Base-by-base conservation (phyloP, 2,329 filamentous ascomycete species). In the Botrytis medusae region DNA sequence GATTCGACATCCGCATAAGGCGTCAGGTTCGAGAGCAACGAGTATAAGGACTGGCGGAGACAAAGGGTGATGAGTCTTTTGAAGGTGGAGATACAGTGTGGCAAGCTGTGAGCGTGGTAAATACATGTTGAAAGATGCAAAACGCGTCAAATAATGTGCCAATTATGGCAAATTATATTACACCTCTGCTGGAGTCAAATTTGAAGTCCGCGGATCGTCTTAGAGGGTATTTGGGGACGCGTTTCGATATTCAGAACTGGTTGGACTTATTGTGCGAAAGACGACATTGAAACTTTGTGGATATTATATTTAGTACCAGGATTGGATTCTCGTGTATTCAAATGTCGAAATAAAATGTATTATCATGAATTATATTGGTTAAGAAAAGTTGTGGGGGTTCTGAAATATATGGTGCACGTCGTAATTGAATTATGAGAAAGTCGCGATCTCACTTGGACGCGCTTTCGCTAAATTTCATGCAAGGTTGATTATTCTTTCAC, bases 1-100 rank as follows among this genome's bases (percentile, higher is more conserved):
- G 75, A 99, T 98, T 75, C 95, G 94, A 82, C 94, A 97, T 75
- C 95, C 96, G 83, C 95, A 98, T 75, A 99, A 90, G 76, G 96
- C 93, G 84, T 99, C 96, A 72, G 96, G 94, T 81, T 98, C 95
- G 81, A 98, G 92, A 51, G 95, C 93, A 76, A 95, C 95, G 73
- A 99, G 92, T 76, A 99, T 90, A 40, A 98, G 88, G 71, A 98
- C 94, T 0, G 95, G 95, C 57, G 95, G 93, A 29, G 94, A 96
- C 69, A 95, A 89, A n/a, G 95, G 92, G 81, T 98, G 93, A 77
- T 95, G 92, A 62, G 93, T 92, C 82, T 89, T 90, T 82, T 97
- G 90, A 73, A 99, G 92, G 83, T 97, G 93, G 74, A 89, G 88
- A 86, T 99, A 99, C 79, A 98, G 90, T 79, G 95, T 95, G 68